phyloP scores from a whole-genome alignment of 495 filamentous ascomycete genomes.

The Lepidopterella palustris region DNA sequence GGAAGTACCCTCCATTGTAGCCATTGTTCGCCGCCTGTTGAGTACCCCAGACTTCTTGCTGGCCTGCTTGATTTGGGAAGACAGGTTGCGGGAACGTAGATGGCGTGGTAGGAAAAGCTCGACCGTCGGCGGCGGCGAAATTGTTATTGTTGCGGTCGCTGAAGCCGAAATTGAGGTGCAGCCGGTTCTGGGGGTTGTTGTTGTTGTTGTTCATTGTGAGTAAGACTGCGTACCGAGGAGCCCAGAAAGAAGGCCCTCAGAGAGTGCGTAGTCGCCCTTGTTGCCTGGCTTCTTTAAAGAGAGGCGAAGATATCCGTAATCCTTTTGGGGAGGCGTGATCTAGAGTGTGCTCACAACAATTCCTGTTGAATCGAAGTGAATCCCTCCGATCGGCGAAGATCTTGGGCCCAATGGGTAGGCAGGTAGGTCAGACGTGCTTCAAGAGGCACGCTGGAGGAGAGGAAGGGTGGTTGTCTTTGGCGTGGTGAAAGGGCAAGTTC shows the following conservation, averaged over 20 bases:
- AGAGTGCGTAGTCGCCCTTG: not conserved
- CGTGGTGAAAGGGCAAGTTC: not conserved
- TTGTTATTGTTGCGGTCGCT: constrained; percentile 27
- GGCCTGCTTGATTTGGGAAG: constrained; percentile 50
- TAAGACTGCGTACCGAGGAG: constrained; percentile 1
- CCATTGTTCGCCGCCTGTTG: constrained; percentile 46
- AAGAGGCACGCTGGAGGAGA: not conserved
- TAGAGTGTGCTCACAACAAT: not conserved
- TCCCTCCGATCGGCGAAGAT: not conserved
- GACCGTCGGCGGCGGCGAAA: constrained; percentile 38
- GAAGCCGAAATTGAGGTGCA: constrained; percentile 42
- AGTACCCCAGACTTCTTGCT: constrained; percentile 45
- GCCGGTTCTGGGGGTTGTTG: constrained; percentile 31
- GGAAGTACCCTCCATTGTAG: constrained; percentile 54
- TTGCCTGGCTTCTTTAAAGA: not conserved
- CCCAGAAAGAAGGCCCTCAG: not conserved
- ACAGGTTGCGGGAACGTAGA: constrained; percentile 93
- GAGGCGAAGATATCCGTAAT: not conserved
- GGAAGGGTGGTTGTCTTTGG: not conserved
- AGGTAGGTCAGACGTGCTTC: not conserved
- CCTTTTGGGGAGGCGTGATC: not conserved
- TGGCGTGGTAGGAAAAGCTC: constrained; percentile 91
- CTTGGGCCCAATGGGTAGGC: not conserved
- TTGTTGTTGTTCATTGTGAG: constrained; percentile 24
- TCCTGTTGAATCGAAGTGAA: not conserved